A percentile compares a stretch with the other conserved stretches of the same genome.
phyloP scores from a whole-genome alignment of 2,329 filamentous ascomycete genomes.

The Aureobasidium uvarum region DNA sequence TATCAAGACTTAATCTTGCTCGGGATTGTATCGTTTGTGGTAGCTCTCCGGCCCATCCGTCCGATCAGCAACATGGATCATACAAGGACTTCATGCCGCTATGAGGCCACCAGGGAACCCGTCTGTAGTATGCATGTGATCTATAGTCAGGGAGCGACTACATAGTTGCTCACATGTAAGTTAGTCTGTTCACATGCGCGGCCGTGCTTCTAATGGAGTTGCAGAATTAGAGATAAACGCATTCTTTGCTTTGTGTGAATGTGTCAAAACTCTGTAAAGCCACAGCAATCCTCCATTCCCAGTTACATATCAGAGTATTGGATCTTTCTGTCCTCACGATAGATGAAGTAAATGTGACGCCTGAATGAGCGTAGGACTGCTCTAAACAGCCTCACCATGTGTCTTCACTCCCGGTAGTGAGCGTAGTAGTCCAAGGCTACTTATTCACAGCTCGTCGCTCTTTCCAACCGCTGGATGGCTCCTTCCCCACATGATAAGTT shows the following conservation, averaged over 20 bases:
- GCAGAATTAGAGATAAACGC: background rate
- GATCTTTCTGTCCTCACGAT: too few relatives aligned
- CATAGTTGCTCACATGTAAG: background rate
- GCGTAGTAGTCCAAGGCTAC: background rate
- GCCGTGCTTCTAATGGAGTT: background rate
- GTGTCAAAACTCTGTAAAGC: background rate
- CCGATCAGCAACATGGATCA: too few relatives aligned
- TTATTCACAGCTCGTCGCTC: too few relatives aligned
- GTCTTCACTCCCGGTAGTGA: background rate
- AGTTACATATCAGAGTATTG: too few relatives aligned
- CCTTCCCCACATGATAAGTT: background rate
- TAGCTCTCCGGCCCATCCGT: too few relatives aligned
- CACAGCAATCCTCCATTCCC: too few relatives aligned
- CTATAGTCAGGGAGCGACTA: background rate
- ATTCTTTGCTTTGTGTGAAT: background rate
- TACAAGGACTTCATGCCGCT: background rate
- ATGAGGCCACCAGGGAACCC: background rate
- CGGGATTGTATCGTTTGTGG: too few relatives aligned
- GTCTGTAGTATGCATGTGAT: background rate
- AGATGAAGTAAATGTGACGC: too few relatives aligned
- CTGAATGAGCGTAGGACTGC: too few relatives aligned
- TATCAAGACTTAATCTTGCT: too few relatives aligned
- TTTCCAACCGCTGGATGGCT: too few relatives aligned
- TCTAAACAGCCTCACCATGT: too few relatives aligned
- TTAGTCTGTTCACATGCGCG: background rate